These are phyloP conservation scores for Typha latifolia DNA, from an alignment of 176 grass and related monocot species.

Conservation along the genomic window DNA sequence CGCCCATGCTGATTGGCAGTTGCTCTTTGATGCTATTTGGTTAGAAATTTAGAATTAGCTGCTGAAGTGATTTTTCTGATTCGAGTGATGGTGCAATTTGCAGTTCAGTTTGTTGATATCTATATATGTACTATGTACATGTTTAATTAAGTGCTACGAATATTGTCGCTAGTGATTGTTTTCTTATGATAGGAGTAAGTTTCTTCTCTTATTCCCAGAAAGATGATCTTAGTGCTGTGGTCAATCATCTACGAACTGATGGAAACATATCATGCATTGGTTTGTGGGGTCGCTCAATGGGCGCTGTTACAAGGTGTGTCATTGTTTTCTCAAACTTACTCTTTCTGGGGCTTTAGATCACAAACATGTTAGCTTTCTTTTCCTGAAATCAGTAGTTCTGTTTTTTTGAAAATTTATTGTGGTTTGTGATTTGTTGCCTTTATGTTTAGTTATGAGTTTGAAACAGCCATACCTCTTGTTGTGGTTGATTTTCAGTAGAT, in stretches of 20 bases:
- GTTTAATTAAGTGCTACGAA: background rate
- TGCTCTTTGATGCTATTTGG: too few species aligned
- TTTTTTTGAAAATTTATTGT: background rate
- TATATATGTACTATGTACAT: background rate
- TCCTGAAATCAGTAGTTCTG: background rate
- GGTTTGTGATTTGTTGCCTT: too few species aligned
- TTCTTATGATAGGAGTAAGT: background rate
- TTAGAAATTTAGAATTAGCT: too few species aligned
- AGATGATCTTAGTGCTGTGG: slow-evolving; percentile 92
- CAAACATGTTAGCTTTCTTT: background rate
- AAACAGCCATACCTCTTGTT: too few species aligned
- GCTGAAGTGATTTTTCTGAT: too few species aligned
- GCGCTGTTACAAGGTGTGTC: slow-evolving; percentile 80
- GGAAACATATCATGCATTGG: slow-evolving; percentile 84
- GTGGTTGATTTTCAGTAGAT: too few species aligned
- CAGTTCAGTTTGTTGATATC: background rate
- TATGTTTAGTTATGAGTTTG: too few species aligned
- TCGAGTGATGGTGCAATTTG: background rate
- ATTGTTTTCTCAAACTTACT: background rate
- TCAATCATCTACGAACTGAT: slow-evolving; percentile 73
- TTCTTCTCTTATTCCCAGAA: slow-evolving; percentile 47
- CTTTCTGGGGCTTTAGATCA: background rate
- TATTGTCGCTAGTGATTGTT: background rate
- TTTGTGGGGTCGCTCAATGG: slow-evolving; percentile 99
- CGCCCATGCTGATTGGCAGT: too few species aligned